phyloP scores from a whole-genome alignment of 2,329 filamentous ascomycete species.

The Fusarium sororula region DNA sequence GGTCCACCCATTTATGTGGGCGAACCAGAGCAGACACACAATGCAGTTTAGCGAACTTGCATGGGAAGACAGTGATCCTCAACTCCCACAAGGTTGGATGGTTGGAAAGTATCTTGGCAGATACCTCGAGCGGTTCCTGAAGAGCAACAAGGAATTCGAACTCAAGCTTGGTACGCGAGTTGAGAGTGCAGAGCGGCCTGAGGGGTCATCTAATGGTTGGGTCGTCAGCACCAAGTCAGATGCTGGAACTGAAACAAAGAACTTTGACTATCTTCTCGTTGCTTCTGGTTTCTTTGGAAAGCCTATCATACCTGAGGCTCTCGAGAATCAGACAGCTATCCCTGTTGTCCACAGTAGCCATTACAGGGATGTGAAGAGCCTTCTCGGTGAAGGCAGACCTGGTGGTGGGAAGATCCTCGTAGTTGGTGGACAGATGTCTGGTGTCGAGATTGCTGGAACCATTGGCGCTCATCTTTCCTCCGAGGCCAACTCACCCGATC shows the following conservation, averaged over 20 bases:
- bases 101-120: slow-evolving; percentile 75
- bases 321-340: slow-evolving; percentile 49
- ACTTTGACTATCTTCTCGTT: slow-evolving; percentile 77
- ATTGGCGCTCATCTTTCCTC: slow-evolving; percentile 78
- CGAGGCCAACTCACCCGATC: slow-evolving; percentile 61
- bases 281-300: slow-evolving; percentile 81
- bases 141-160: slow-evolving; percentile 50
- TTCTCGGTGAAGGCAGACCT: slow-evolving; percentile 53
- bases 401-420: slow-evolving; percentile 72
- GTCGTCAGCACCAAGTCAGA: slow-evolving; percentile 50
- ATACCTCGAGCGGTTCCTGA: slow-evolving; percentile 69
- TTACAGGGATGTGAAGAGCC: slow-evolving; percentile 63
- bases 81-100: slow-evolving; percentile 81
- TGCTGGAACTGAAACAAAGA: slow-evolving; percentile 52
- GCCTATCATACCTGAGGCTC: slow-evolving; percentile 59
- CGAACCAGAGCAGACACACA: slow-evolving; percentile 81
- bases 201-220: slow-evolving; percentile 53
- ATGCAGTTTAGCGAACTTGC: slow-evolving; percentile 77
- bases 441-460: slow-evolving; percentile 78
- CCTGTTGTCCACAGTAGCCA: slow-evolving; percentile 74
- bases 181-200: slow-evolving; percentile 49
- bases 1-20: slow-evolving; percentile 73
- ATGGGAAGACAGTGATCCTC: slow-evolving; percentile 69
- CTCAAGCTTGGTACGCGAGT: slow-evolving; percentile 62
- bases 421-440: slow-evolving; percentile 84